phyloP scores from a whole-genome alignment of 2,329 filamentous ascomycete genomes.

The Paraphaeosphaeria sporulosa region DNA sequence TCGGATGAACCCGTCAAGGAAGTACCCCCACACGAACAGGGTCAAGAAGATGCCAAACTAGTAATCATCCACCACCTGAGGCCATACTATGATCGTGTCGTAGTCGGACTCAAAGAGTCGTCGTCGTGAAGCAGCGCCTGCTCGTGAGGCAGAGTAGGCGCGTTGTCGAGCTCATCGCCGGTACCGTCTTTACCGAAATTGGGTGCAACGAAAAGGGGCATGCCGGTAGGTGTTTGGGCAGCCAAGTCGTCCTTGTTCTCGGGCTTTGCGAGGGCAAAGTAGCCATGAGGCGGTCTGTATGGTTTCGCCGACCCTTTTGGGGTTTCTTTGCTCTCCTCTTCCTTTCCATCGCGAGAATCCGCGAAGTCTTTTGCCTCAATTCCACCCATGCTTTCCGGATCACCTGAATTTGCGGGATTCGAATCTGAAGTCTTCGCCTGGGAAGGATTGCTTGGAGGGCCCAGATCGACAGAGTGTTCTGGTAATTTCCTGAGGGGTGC shows the following conservation, averaged over 20 bases:
- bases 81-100: constrained; percentile 7
- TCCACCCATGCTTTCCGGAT: neutral
- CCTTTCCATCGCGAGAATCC: neutral
- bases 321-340: neutral
- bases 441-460: constrained; percentile 10
- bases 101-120: constrained; percentile 29
- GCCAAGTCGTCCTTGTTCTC: constrained; percentile 12
- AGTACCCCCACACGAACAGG: neutral
- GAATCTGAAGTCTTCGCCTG: neutral
- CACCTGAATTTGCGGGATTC: neutral
- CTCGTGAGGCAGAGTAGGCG: constrained; percentile 8
- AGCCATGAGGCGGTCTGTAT: neutral
- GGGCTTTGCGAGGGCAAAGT: neutral
- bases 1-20: neutral
- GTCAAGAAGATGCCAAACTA: neutral
- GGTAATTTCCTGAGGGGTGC: constrained; percentile 44
- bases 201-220: constrained; percentile 32
- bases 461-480: constrained; percentile 42
- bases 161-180: constrained; percentile 13
- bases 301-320: neutral
- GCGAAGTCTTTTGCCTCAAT: neutral
- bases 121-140: constrained; percentile 13
- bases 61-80: neutral
- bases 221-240: constrained; percentile 11
- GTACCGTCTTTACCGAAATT: constrained; percentile 28